phyloP scores from a whole-genome alignment of 2,329 filamentous ascomycete genomes.

The Didymella pomorum region DNA sequence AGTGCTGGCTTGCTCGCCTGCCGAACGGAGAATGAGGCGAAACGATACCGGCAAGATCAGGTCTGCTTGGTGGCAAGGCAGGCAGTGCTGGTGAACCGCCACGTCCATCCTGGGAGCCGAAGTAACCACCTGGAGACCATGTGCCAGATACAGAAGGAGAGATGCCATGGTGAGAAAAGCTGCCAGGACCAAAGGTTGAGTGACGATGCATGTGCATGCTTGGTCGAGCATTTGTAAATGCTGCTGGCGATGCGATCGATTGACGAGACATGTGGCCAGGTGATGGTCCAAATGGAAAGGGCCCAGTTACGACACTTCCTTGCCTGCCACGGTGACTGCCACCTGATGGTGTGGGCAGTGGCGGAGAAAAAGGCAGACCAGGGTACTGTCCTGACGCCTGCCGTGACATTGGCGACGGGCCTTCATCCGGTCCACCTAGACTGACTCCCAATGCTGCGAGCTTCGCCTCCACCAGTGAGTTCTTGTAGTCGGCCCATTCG shows the following conservation, averaged over 20 bases:
- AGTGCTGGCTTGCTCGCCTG: constrained; percentile 50
- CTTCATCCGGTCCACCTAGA: constrained; percentile 73
- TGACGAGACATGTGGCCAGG: constrained; percentile 66
- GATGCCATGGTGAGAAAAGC: constrained; percentile 69
- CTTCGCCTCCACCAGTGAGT: constrained; percentile 87
- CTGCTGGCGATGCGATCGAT: constrained; percentile 77
- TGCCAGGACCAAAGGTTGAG: constrained; percentile 76
- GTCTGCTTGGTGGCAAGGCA: constrained; percentile 45
- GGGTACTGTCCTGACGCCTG: constrained; percentile 77
- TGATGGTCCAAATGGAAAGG: constrained; percentile 65
- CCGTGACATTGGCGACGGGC: constrained; percentile 70
- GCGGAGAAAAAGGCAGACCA: constrained; percentile 81
- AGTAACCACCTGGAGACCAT: constrained; percentile 54
- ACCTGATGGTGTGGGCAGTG: constrained; percentile 79
- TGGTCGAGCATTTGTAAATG: constrained; percentile 62
- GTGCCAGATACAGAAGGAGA: constrained; percentile 57
- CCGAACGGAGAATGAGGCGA: constrained; percentile 69
- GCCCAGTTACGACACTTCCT: constrained; percentile 64
- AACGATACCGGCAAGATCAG: constrained; percentile 48
- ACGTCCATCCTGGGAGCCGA: constrained; percentile 50
- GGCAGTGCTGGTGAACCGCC: constrained; percentile 54
- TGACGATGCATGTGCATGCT: constrained; percentile 71
- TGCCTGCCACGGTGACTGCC: constrained; percentile 71
- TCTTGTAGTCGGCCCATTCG: constrained; percentile 80
- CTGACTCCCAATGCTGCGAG: constrained; percentile 89